A percentile compares a stretch with the other conserved stretches of the same genome.
Evolutionary conservation across 176 grass and related monocot genomes (phyloP).

Genomic region (Ampelocalamus luodianensis): DNA sequence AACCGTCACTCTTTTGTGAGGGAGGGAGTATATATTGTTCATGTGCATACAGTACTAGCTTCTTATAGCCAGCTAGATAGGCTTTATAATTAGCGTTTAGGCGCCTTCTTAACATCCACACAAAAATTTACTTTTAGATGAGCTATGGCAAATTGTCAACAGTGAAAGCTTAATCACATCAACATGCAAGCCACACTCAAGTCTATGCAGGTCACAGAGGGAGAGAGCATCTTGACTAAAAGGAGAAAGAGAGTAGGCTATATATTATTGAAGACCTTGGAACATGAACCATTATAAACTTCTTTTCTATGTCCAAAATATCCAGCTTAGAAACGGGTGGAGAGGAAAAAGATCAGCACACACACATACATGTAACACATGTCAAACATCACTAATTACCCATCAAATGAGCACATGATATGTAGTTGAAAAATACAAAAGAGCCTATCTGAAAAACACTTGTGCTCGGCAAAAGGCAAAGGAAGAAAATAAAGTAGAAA

Average conservation of each 20-base stretch:
- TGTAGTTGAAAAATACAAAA: background rate
- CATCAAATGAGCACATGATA: background rate
- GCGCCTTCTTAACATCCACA: background rate
- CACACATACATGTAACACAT: background rate
- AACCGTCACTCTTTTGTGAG: no score
- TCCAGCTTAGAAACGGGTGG: background rate
- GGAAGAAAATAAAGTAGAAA: background rate
- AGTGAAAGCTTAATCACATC: constrained; percentile 24
- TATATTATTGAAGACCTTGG: background rate
- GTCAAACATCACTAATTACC: background rate
- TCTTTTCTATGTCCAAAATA: background rate
- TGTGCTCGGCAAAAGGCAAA: background rate
- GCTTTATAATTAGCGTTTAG: background rate
- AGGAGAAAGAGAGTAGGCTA: background rate
- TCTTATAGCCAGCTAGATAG: background rate
- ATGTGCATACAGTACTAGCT: no score
- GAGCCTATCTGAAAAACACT: background rate
- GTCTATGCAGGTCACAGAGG: background rate
- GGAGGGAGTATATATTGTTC: no score
- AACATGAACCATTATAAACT: background rate
- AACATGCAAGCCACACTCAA: background rate
- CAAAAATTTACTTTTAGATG: background rate
- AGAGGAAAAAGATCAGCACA: background rate
- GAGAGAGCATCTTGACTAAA: constrained; percentile 15
- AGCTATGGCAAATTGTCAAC: background rate